Conservation (phyloP, 345 rosid species). For the sweet orange (Citrus sinensis) region DVS_A1.0 CM039168.1:18891001-18891500, state of each 20-base stretch:
- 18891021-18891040: constrained; percentile 55
- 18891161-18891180: background rate
- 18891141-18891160: background rate
- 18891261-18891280: constrained; percentile 6
- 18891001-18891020: constrained; percentile 54
- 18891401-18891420: background rate
- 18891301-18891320: background rate
- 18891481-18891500: too few species aligned
- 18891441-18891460: too few species aligned
- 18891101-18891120: background rate
- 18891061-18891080: constrained; percentile 33
- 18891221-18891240: background rate
- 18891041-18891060: constrained; percentile 34
- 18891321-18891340: background rate
- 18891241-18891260: constrained; percentile 8
- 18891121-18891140: background rate
- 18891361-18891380: background rate
- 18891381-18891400: background rate
- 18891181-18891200: constrained; percentile 30
- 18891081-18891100: constrained; percentile 9
- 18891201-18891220: constrained; percentile 29
- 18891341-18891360: background rate
- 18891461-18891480: too few species aligned
- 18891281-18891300: background rate
- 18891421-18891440: too few species aligned